A percentile compares a stretch with the other conserved stretches of the same genome.
phyloP scores from a whole-genome alignment of 495 filamentous ascomycete species.

The Tuber aestivum region DNA sequence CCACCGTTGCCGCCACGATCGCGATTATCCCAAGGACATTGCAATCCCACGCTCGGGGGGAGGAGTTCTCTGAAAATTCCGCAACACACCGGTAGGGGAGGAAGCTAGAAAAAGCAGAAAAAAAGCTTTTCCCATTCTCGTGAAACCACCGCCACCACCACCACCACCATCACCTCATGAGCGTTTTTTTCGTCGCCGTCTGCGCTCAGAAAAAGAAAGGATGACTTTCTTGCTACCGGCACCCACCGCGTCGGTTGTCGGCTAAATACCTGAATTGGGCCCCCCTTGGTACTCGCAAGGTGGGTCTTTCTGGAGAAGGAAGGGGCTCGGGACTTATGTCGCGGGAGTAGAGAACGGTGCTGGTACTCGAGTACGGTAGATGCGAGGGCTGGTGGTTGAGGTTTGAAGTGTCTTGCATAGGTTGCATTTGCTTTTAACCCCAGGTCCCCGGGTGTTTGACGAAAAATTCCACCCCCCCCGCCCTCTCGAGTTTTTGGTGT shows the following conservation, averaged over 20 bases:
- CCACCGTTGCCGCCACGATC: not conserved
- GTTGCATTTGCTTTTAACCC: constrained; percentile 1
- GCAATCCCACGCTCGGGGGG: not conserved
- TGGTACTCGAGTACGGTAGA: constrained; percentile 7
- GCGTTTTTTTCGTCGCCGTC: not conserved
- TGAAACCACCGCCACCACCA: not conserved
- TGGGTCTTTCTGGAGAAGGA: constrained; percentile 10
- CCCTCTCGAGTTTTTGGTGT: not conserved
- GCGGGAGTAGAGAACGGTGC: not conserved
- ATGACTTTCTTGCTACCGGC: not conserved
- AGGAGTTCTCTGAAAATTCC: not conserved
- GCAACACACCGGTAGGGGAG: not conserved
- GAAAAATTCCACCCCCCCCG: no score
- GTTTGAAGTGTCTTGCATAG: constrained; percentile 8
- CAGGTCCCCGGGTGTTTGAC: not conserved
- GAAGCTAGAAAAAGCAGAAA: not conserved
- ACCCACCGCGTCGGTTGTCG: constrained; percentile 9
- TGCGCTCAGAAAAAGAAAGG: not conserved
- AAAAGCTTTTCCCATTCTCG: not conserved
- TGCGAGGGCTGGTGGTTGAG: constrained; percentile 4
- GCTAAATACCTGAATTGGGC: constrained; percentile 15
- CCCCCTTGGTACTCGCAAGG: constrained; percentile 9
- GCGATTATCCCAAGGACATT: not conserved
- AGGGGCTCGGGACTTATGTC: constrained; percentile 18
- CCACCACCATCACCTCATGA: not conserved